Conservation (phyloP, 257 asterid genomes). For the Rehmannia glutinosa region DNA sequence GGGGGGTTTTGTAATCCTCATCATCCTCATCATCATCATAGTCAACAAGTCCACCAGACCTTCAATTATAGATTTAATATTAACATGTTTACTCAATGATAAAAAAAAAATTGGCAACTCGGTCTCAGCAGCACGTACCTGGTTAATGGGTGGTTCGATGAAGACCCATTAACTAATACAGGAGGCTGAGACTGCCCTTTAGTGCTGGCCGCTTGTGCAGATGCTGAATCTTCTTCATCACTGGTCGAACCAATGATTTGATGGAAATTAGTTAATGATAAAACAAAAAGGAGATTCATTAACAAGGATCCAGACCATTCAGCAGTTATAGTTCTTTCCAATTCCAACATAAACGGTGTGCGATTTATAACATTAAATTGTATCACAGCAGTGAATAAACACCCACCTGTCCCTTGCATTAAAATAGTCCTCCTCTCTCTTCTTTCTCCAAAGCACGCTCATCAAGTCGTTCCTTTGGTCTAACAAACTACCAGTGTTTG, state of each 20-base stretch:
- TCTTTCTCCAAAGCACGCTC: conserved; percentile 96
- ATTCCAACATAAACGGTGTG: no score
- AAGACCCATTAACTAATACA: conserved; percentile 56
- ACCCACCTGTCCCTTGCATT: conserved; percentile 94
- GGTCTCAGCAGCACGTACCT: conserved; percentile 42
- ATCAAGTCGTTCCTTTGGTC: conserved; percentile 75
- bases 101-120: neutral
- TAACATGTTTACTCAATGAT: neutral
- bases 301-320: no score
- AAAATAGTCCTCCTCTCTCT: conserved; percentile 93
- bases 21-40: conserved; percentile 97
- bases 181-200: conserved; percentile 45
- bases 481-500: conserved; percentile 40
- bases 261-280: neutral
- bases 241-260: conserved; percentile 27
- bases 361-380: no score
- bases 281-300: no score
- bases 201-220: conserved; percentile 49
- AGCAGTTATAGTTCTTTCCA: no score
- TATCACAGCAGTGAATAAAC: no score
- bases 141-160: conserved; percentile 34
- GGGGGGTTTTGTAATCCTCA: conserved; percentile 93
- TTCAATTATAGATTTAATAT: conserved; percentile 25
- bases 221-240: conserved; percentile 94
- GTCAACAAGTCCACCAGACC: conserved; percentile 94